Percentiles rank a stretch among this genome's conserved stretches.
These are phyloP conservation scores for Daphne laureola DNA, from an alignment of 441 rosid genomes.

Conservation along the genomic window DNA sequence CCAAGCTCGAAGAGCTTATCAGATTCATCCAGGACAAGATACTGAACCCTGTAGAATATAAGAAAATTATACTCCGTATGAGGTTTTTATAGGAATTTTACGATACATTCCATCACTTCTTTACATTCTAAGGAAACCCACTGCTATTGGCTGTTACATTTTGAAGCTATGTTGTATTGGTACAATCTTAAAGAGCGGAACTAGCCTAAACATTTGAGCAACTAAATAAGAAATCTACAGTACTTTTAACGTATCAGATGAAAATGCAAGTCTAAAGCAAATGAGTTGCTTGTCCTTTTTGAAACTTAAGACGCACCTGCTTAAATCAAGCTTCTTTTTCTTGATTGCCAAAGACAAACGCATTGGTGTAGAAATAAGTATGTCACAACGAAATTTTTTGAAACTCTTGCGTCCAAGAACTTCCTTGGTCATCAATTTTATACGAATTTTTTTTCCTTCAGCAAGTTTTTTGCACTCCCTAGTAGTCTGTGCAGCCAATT, in stretches of 20 bases:
- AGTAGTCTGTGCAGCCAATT: slow-evolving; percentile 80
- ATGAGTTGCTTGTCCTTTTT: too few species aligned
- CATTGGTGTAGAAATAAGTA: slow-evolving; percentile 80
- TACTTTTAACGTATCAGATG: too few species aligned
- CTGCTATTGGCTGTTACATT: neutral
- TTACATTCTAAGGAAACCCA: neutral
- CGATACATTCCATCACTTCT: neutral
- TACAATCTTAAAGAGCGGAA: too few species aligned
- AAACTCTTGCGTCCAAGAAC: slow-evolving; percentile 51
- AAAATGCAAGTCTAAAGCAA: too few species aligned
- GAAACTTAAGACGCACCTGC: slow-evolving; percentile 45
- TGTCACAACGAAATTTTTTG: slow-evolving; percentile 63
- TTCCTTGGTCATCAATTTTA: slow-evolving; percentile 72
- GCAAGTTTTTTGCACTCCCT: slow-evolving; percentile 86
- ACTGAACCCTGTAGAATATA: slow-evolving; percentile 61
- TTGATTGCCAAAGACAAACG: slow-evolving; percentile 57
- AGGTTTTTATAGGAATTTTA: slow-evolving; percentile 7
- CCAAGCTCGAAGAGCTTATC: slow-evolving; percentile 92
- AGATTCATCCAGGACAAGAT: slow-evolving; percentile 92
- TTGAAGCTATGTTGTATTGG: neutral
- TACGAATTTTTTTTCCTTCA: slow-evolving; percentile 57
- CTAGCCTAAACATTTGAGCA: too few species aligned
- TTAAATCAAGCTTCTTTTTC: slow-evolving; percentile 63
- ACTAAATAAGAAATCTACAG: too few species aligned
- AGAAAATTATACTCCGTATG: slow-evolving; percentile 4